Evolutionary conservation across 352 stramenopile species (phyloP).

Genomic region (Phytopythium litorale): DNA sequence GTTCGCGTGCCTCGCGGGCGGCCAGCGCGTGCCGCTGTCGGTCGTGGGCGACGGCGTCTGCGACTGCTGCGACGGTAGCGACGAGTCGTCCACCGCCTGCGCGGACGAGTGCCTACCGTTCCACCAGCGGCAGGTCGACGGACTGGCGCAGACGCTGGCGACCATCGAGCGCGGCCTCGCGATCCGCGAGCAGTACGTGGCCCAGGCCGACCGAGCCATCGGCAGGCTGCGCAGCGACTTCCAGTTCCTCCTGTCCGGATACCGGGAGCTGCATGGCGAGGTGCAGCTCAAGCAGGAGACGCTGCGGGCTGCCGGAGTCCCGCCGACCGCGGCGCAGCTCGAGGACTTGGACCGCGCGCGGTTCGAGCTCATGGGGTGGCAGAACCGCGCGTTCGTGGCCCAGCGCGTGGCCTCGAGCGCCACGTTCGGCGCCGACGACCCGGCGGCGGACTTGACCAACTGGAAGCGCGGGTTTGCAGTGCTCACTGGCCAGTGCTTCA

Average conservation of each 20-base stretch:
- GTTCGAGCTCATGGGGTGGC: constrained; percentile 35
- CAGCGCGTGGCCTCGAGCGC: constrained; percentile 29
- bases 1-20: constrained; percentile 38
- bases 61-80: constrained; percentile 97
- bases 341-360: constrained; percentile 15
- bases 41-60: constrained; percentile 93
- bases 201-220: constrained; percentile 20
- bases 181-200: constrained; percentile 22
- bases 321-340: constrained; percentile 31
- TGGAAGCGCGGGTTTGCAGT: constrained; percentile 50
- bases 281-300: constrained; percentile 28
- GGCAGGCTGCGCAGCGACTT: constrained; percentile 23
- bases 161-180: constrained; percentile 18
- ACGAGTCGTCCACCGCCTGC: constrained; percentile 66
- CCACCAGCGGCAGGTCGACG: constrained; percentile 14
- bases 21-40: constrained; percentile 35
- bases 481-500: constrained; percentile 65
- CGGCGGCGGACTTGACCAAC: not conserved
- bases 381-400: constrained; percentile 53
- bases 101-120: constrained; percentile 32
- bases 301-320: constrained; percentile 11
- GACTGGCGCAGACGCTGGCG: constrained; percentile 16
- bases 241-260: constrained; percentile 10
- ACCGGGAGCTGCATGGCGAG: constrained; percentile 16
- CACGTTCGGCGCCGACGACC: constrained; percentile 41